Evolutionary conservation across 257 asterid genomes (phyloP).

Genomic region (Eucommia ulmoides): DNA sequence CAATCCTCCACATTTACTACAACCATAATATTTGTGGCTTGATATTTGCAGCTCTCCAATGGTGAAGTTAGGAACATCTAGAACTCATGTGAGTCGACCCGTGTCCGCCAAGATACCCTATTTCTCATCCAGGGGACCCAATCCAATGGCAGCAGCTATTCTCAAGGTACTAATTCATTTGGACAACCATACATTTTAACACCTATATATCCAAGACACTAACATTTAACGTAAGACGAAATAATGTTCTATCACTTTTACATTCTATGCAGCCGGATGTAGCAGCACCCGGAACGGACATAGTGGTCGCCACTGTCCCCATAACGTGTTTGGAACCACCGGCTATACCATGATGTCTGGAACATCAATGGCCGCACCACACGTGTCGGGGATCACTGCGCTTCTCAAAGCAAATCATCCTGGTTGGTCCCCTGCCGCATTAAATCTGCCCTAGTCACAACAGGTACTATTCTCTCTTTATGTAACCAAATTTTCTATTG

Average conservation of each 20-base stretch:
- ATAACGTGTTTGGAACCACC: neutral
- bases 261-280: constrained; percentile 13
- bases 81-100: constrained; percentile 20
- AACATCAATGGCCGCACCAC: constrained; percentile 21
- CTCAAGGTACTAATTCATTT: constrained; percentile 11
- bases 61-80: constrained; percentile 17
- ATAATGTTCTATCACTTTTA: too few relatives aligned
- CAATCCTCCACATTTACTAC: too few relatives aligned
- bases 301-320: constrained; percentile 5
- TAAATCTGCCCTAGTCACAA: constrained; percentile 17
- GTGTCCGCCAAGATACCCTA: constrained; percentile 3
- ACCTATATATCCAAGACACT: neutral
- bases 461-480: constrained; percentile 5
- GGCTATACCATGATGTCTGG: constrained; percentile 4
- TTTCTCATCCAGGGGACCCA: constrained; percentile 24
- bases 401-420: neutral
- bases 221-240: neutral
- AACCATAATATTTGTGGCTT: too few relatives aligned
- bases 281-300: constrained; percentile 20
- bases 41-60: constrained; percentile 19
- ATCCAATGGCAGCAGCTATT: constrained; percentile 10
- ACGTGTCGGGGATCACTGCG: constrained; percentile 10
- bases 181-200: too few relatives aligned
- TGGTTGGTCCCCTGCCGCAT: neutral
- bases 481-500: too few relatives aligned